These are phyloP conservation scores for Fusarium pilosicola DNA, from an alignment of 2,329 filamentous ascomycete species.

Conservation along the genomic window DNA sequence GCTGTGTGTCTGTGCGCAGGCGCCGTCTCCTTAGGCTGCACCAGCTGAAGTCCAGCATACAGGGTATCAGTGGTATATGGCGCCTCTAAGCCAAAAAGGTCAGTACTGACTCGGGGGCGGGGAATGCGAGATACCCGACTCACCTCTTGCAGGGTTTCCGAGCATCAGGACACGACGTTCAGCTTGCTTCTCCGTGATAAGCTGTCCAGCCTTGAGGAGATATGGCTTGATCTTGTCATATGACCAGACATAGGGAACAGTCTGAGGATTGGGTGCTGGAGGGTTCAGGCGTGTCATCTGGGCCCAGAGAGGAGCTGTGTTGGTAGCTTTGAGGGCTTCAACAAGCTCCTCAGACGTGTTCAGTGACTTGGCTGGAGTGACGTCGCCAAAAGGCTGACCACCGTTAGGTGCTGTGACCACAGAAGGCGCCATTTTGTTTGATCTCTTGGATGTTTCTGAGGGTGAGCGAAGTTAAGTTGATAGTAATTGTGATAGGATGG, in stretches of 20 bases:
- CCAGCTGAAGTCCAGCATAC: slow-evolving; percentile 65
- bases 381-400: rapidly evolving
- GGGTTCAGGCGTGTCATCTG: slow-evolving; percentile 59
- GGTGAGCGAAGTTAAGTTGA: background rate
- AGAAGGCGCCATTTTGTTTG: background rate
- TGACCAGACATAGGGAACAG: slow-evolving; percentile 52
- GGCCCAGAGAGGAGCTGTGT: slow-evolving; percentile 55
- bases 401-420: rapidly evolving
- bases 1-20: slow-evolving; percentile 65
- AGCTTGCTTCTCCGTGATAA: slow-evolving; percentile 52
- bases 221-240: slow-evolving; percentile 49
- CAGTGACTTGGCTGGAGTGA: background rate
- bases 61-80: slow-evolving; percentile 68
- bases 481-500: rapidly evolving
- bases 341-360: background rate
- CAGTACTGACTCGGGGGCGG: background rate
- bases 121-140: slow-evolving; percentile 21
- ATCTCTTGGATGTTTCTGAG: background rate
- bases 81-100: slow-evolving; percentile 47
- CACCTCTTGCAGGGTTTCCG: slow-evolving; percentile 55
- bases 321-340: background rate
- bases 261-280: slow-evolving; percentile 55
- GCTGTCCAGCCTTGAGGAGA: slow-evolving; percentile 46
- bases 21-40: slow-evolving; percentile 65
- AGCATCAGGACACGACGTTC: slow-evolving; percentile 55